phyloP scores from a whole-genome alignment of 2,329 filamentous ascomycete species.

The Magnaporthiopsis rhizophila region DNA sequence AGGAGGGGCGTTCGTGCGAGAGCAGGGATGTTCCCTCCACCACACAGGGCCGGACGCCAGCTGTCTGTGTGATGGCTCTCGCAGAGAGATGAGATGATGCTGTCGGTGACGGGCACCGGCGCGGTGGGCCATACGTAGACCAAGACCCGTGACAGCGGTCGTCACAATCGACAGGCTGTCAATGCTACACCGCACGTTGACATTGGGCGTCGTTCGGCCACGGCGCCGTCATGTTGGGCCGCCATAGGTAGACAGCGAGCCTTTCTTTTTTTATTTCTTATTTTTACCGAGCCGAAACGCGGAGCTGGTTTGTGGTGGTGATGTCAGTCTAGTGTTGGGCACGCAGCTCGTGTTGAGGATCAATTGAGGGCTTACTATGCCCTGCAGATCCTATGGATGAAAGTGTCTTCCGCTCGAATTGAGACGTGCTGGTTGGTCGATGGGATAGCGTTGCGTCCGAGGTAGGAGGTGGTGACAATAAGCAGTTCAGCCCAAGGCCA shows the following conservation, averaged over 20 bases:
- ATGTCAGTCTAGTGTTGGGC: neutral
- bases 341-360: neutral
- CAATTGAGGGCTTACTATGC: neutral
- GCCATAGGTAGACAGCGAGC: neutral
- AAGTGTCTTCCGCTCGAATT: neutral
- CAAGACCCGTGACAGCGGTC: neutral
- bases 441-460: neutral
- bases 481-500: neutral
- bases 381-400: neutral
- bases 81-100: neutral
- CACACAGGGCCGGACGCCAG: neutral
- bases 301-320: neutral
- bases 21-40: neutral
- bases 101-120: neutral
- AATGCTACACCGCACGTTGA: neutral
- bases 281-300: neutral
- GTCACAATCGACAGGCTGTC: neutral
- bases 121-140: neutral
- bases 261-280: neutral
- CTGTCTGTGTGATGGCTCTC: neutral
- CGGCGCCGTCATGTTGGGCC: neutral
- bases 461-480: neutral
- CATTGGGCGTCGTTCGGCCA: neutral
- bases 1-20: neutral
- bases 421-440: neutral